Evolutionary conservation across 2,329 filamentous ascomycete species (phyloP), one percentile per base, ranked within the genome.

Genomic region (Pseudocercospora vitis): DNA sequence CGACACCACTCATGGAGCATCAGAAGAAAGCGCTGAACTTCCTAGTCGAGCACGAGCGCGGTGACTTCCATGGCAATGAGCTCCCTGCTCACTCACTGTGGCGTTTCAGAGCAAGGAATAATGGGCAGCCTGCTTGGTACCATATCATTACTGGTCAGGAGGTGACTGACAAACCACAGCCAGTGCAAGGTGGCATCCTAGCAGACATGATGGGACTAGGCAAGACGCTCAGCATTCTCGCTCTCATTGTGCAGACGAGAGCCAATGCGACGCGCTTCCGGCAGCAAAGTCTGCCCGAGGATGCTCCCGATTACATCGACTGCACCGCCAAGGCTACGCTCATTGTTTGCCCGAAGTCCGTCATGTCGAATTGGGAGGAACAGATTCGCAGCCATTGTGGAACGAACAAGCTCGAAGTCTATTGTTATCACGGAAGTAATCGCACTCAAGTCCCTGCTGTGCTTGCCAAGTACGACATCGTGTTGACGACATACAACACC

Each of bases 401-500:
- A 14, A 77, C 81, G 0, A 80, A 78, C 0, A 74, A 80, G 6
- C 68, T 97, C 14, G 85, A 76, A 1, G 89, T 84, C 65, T 89
- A 94, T 68, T 82, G 94, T 50, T 97, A 96, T 61, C 94, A 99
- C 69, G 94, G 94, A 2, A 77, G 83, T 0, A 86, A 84, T 62
- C 83, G 94, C 5, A 85, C 82, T 58, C 87, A 85, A 56, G 84
- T 91, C 59, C 72, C 84, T 0, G 76, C 80, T 5, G 81, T 83
- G 61, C 81, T 99, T 12, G 80, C 86, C 0, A 74, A 84, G 28
- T 90, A 85, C 63, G 91, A 97, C 66, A 73, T 97, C 6, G 84
- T 99, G 33, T 86, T 99, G 53, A 96, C 94, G 0, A 96, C 94
- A 0, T 99, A 97, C 68, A 88, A 89, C 32, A 95, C 90, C 0